phyloP scores from a whole-genome alignment of 345 rosid species.

The Eucalyptus marginata region DNA sequence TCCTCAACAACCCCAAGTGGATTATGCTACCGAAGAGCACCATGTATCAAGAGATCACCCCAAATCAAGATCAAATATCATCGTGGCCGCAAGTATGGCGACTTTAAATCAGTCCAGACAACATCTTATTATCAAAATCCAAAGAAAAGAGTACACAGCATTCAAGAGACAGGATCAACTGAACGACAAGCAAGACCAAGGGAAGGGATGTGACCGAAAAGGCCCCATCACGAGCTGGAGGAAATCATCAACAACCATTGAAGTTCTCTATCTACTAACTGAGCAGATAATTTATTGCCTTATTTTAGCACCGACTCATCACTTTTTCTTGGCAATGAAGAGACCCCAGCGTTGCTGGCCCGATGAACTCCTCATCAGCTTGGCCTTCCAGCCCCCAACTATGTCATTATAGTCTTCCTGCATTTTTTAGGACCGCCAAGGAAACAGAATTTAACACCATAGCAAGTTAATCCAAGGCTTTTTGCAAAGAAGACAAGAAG shows the following conservation, averaged over 20 bases:
- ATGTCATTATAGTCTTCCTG: slow-evolving; percentile 73
- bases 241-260: neutral
- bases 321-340: slow-evolving; percentile 19
- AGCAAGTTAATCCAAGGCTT: neutral
- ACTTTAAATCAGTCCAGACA: neutral
- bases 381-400: slow-evolving; percentile 43
- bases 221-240: neutral
- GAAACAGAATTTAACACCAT: neutral
- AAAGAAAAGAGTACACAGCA: neutral
- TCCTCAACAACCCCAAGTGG: neutral
- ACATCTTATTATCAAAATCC: neutral
- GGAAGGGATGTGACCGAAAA: neutral
- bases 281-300: neutral
- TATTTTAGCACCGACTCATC: neutral
- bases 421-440: neutral
- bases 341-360: slow-evolving; percentile 41
- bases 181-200: neutral
- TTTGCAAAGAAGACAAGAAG: neutral
- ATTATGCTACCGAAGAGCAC: neutral
- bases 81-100: neutral
- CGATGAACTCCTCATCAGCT: slow-evolving; percentile 23
- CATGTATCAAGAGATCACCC: neutral
- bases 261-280: neutral
- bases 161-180: neutral
- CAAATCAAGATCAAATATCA: neutral